Conservation (phyloP, 2,329 filamentous ascomycete genomes). For the Ilyonectria robusta region DNA sequence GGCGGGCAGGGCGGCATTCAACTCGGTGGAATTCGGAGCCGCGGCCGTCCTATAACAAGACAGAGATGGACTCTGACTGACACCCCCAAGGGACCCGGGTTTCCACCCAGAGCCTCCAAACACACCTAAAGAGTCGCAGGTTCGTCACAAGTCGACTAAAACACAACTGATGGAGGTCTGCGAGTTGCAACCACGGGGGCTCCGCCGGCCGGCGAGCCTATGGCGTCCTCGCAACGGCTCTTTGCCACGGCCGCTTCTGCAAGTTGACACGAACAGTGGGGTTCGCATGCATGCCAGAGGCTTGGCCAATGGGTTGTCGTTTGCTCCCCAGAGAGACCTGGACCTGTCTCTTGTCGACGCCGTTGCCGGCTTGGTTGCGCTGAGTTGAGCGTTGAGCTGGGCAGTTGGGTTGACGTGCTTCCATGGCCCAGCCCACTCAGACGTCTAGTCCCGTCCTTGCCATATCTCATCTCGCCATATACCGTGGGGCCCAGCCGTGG, state of each 20-base stretch:
- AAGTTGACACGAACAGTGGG: conserved; percentile 36
- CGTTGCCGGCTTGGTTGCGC: not conserved
- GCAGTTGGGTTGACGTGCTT: not conserved
- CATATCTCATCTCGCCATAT: not conserved
- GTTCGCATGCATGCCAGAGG: conserved; percentile 23
- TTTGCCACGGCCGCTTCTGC: conserved; percentile 20
- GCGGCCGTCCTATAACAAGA: not conserved
- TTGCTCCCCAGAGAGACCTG: not conserved
- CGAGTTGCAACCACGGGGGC: conserved; percentile 1
- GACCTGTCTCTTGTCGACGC: not conserved
- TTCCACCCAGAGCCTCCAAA: too few relatives aligned
- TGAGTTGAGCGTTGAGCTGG: not conserved
- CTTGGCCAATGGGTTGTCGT: conserved; percentile 21
- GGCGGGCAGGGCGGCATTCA: too few relatives aligned
- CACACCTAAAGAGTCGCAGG: not conserved
- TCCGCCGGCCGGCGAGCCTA: conserved; percentile 3
- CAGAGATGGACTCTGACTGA: not conserved
- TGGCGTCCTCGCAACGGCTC: conserved; percentile 13
- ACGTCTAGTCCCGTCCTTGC: not conserved
- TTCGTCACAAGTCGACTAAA: not conserved
- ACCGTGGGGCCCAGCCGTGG: not conserved
- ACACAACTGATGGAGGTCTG: not conserved
- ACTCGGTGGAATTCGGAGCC: not conserved
- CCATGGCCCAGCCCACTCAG: not conserved
- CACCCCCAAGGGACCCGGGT: not conserved